A percentile compares a stretch with the other conserved stretches of the same genome.
These are phyloP conservation scores for Platanthera zijinensis DNA, from an alignment of 106 monocot species.

Conservation along the genomic window DNA sequence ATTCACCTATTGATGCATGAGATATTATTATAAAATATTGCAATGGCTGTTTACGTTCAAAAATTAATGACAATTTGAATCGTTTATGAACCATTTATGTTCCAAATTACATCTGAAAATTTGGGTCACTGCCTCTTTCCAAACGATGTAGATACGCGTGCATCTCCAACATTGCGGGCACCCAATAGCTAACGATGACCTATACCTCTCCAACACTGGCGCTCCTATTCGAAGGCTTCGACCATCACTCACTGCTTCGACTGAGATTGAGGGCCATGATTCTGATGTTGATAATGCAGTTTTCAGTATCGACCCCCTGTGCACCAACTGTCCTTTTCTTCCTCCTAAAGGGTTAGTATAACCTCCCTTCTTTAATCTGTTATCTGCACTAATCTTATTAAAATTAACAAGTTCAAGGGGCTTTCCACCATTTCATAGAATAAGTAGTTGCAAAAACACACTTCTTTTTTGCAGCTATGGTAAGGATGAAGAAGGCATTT, in stretches of 20 bases:
- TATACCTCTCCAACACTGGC: constrained; percentile 49
- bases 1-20: not conserved
- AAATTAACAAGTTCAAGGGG: not conserved
- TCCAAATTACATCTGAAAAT: not conserved
- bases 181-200: constrained; percentile 76
- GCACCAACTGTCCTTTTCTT: constrained; percentile 85
- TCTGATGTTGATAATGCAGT: constrained; percentile 15
- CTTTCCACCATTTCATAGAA: not conserved
- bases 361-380: not conserved
- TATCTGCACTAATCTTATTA: not conserved
- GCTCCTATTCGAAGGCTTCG: constrained; percentile 8
- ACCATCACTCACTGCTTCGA: not conserved
- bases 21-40: too few relatives aligned
- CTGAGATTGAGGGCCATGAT: not conserved
- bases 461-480: constrained; percentile 39
- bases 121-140: not conserved
- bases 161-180: constrained; percentile 79
- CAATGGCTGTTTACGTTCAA: too few relatives aligned
- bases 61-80: not conserved
- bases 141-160: constrained; percentile 76
- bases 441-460: not conserved
- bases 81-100: not conserved
- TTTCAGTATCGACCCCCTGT: constrained; percentile 70
- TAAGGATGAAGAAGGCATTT: constrained; percentile 62
- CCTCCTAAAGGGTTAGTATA: constrained; percentile 67